Percentiles rank a stretch among this genome's conserved stretches.
Conservation (phyloP, 208 protist genomes). For the Histomonas meleagridis region DNA sequence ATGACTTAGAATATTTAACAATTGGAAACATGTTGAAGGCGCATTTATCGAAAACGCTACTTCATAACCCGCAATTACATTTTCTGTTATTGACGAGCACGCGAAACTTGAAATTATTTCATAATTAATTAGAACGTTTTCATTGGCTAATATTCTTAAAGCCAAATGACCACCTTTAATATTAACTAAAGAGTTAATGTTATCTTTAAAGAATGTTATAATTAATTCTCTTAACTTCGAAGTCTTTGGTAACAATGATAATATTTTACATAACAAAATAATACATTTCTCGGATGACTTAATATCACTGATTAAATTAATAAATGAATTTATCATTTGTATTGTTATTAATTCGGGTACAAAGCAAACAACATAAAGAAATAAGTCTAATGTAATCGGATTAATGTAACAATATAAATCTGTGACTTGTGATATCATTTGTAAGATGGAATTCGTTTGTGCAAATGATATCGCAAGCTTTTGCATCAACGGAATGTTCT, state of each 20-base stretch:
- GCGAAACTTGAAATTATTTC: not conserved
- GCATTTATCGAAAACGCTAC: not conserved
- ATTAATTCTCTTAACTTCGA: not conserved
- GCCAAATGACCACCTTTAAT: not conserved
- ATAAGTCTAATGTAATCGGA: not conserved
- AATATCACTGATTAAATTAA: no score
- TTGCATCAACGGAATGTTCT: not conserved
- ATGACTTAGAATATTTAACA: not conserved
- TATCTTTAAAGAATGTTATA: not conserved
- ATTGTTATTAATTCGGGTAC: not conserved
- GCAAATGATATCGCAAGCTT: not conserved
- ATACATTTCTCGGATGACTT: no score
- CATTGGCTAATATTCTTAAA: not conserved
- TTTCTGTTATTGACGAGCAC: not conserved
- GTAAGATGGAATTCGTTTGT: not conserved
- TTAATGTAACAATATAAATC: not conserved
- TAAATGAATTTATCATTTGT: no score
- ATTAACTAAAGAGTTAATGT: not conserved
- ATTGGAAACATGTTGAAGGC: not conserved
- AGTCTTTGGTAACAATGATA: no score
- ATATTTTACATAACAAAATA: no score
- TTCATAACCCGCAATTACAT: not conserved
- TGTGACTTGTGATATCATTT: not conserved
- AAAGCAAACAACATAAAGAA: conserved; percentile 24
- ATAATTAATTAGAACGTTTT: not conserved